Percentiles rank a stretch among this genome's conserved stretches.
phyloP scores from a whole-genome alignment of 805 yeast genomes.

The Suhomyces tanzawaensis region DNA sequence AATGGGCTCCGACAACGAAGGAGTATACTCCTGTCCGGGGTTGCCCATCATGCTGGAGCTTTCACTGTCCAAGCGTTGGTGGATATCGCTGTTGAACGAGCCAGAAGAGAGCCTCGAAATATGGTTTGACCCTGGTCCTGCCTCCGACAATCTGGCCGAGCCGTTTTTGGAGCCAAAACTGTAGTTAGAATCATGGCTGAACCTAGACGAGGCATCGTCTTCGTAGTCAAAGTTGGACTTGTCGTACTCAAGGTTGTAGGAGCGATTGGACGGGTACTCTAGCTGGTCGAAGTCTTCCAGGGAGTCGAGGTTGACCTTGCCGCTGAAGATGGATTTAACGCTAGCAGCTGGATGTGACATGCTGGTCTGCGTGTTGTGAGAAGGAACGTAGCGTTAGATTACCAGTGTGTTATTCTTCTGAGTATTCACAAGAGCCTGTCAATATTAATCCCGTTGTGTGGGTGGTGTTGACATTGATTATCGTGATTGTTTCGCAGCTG shows the following conservation, averaged over 20 bases:
- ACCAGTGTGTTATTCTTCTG: too few relatives aligned
- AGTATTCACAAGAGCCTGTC: too few relatives aligned
- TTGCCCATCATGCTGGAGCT: neutral
- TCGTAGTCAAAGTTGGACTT: slow-evolving; percentile 7
- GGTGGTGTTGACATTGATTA: neutral
- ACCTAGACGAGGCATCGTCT: slow-evolving; percentile 15
- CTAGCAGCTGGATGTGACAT: slow-evolving; percentile 47
- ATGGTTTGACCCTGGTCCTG: neutral
- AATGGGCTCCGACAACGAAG: slow-evolving; percentile 17
- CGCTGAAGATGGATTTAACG: slow-evolving; percentile 37
- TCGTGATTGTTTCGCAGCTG: neutral
- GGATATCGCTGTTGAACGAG: neutral
- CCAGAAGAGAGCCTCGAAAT: neutral
- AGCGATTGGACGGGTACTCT: slow-evolving; percentile 8
- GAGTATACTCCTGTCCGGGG: neutral
- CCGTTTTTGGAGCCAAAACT: slow-evolving; percentile 5
- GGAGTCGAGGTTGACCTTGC: slow-evolving; percentile 28
- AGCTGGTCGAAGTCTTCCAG: slow-evolving; percentile 22
- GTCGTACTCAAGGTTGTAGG: neutral
- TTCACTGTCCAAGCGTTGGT: neutral
- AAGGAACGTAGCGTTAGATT: too few relatives aligned
- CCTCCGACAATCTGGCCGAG: neutral
- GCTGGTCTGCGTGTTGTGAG: neutral
- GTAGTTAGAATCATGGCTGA: slow-evolving; percentile 16
- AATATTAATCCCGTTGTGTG: too few relatives aligned